Base-by-base conservation (phyloP, 805 yeast species). In the Saccharomyces mikatae region DNA sequence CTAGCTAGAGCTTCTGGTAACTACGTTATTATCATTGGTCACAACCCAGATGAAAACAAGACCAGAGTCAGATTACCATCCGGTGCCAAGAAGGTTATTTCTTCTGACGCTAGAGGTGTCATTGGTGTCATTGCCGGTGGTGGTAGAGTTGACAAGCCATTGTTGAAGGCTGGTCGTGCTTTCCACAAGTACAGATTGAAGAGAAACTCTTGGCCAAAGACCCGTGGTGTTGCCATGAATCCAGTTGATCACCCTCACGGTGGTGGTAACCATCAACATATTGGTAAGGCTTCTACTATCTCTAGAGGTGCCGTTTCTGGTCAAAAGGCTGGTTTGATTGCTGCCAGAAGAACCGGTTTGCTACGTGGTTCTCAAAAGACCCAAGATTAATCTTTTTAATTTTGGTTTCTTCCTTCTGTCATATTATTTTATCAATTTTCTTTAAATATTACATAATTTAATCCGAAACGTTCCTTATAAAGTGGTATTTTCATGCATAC, bases 211-310 rank as follows among this genome's bases (percentile, higher is more conserved):
- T 94, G 98, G 98, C 99, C 99, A 81, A 91, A 89, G 88, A 94
- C 98, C 75, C 90, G 98, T 84, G 99, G 98, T 92, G 98, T 92
- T 77, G 99, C 99, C 78, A 92, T 94, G 99, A 92, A 92, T 84
- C 98, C 98, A 79, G 99, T 92, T 78, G 99, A 92, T 79, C 99
- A 92, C 84, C 99, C 99, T 78, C 99, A 92, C 80, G 99, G 99
- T 89, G 98, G 99, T 92, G 99, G 99, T 92, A 91, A 91, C 96
- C 98, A 92, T 81, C 98, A 92, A 84, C 98, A 92, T 80, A 92
- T 91, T 82, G 98, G 98, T 90, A 92, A 92, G 86, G 97, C 98
- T 74, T 92, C 98, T 72, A 92, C 98, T 74, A 92, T 92, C 73
- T 86, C 96, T 70, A 89, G 98, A 87, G 96, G 96, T 80, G 97